Percentiles rank a stretch among this genome's conserved stretches.
phyloP scores from a whole-genome alignment of 495 filamentous ascomycete genomes.

The Wilcoxina mikolae region DNA sequence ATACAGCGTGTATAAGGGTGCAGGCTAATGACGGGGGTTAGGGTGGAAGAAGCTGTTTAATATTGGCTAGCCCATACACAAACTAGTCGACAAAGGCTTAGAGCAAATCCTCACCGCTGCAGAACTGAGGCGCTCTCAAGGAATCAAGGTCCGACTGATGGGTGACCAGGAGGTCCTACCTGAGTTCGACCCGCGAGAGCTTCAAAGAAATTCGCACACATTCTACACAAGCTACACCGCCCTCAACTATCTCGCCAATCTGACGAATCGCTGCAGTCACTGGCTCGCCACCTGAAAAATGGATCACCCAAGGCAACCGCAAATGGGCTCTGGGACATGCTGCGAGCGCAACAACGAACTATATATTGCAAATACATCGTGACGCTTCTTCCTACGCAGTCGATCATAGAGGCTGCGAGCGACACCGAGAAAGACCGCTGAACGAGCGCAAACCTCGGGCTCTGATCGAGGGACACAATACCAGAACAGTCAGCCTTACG shows the following conservation, averaged over 20 bases:
- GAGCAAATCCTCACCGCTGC: background rate
- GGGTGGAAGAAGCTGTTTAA: conserved; percentile 12
- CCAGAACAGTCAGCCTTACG: background rate
- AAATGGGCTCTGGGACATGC: conserved; percentile 6
- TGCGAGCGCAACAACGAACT: background rate
- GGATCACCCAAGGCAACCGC: background rate
- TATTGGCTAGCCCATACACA: background rate
- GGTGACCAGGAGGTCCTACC: background rate
- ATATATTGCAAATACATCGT: background rate
- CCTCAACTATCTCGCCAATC: background rate
- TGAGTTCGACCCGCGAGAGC: background rate
- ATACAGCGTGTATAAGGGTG: background rate
- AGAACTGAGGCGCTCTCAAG: background rate
- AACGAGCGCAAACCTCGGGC: background rate
- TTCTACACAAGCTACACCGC: background rate
- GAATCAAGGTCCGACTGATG: background rate
- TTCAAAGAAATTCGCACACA: background rate
- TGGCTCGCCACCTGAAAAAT: background rate
- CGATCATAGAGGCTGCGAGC: background rate
- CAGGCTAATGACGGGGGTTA: too few species aligned
- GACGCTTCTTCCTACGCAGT: conserved; percentile 1
- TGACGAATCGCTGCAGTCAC: background rate
- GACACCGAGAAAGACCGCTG: background rate
- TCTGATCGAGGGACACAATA: background rate
- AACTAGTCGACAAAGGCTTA: background rate